A percentile compares a stretch with the other conserved stretches of the same genome.
These are phyloP conservation scores for Sphaerulina musiva DNA, from an alignment of 2,329 filamentous ascomycete genomes.

Conservation along the genomic window DNA sequence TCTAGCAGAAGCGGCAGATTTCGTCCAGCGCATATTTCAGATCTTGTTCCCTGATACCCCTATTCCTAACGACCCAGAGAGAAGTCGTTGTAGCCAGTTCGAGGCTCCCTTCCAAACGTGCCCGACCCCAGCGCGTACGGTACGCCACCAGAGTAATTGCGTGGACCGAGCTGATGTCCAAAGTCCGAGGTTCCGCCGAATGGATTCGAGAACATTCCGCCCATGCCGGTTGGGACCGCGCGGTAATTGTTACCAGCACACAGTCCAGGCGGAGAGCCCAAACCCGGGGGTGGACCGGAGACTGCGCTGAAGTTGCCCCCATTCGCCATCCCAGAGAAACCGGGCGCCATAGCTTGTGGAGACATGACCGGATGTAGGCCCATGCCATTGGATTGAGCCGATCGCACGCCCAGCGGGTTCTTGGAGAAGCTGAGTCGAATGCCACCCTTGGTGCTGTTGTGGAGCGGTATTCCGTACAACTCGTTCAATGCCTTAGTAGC, in stretches of 20 bases:
- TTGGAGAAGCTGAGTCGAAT: conserved; percentile 96
- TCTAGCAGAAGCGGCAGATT: too few relatives aligned
- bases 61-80: conserved; percentile 5
- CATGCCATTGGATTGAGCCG: conserved; percentile 57
- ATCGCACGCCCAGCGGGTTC: conserved; percentile 88
- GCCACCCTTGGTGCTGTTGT: conserved; percentile 89
- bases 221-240: conserved; percentile 18
- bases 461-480: conserved; percentile 76
- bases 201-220: conserved; percentile 29
- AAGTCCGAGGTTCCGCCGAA: conserved; percentile 24
- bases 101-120: conserved; percentile 22
- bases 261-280: conserved; percentile 59
- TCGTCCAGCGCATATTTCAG: too few relatives aligned
- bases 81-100: conserved; percentile 13
- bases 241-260: conserved; percentile 15
- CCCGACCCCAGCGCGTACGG: conserved; percentile 26
- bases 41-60: too few relatives aligned
- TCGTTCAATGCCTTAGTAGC: conserved; percentile 87
- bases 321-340: conserved; percentile 55
- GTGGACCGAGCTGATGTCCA: conserved; percentile 21
- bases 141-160: conserved; percentile 26
- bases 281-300: conserved; percentile 68
- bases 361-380: conserved; percentile 46
- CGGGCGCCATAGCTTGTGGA: conserved; percentile 48
- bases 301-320: conserved; percentile 56